Conservation (phyloP, 352 stramenopile genomes). For the Phytophthora parvispora region DNA sequence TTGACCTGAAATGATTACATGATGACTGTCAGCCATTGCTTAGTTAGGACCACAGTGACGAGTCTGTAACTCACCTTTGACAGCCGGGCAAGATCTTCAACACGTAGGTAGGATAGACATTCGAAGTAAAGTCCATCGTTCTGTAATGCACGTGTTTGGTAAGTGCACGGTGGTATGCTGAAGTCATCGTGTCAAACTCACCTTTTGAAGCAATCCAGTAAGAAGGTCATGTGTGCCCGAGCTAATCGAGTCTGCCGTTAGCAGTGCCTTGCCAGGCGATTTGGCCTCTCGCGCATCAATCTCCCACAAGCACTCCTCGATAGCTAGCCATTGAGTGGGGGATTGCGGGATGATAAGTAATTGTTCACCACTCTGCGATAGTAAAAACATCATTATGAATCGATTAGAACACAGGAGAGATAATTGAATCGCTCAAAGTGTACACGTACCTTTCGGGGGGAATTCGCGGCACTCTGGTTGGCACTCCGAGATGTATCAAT, state of each 20-base stretch:
- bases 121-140: slow-evolving; percentile 45
- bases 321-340: slow-evolving; percentile 53
- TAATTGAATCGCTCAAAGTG: not conserved
- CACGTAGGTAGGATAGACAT: slow-evolving; percentile 50
- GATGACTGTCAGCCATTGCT: slow-evolving; percentile 1
- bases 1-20: slow-evolving; percentile 34
- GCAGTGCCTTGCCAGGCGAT: slow-evolving; percentile 26
- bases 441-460: slow-evolving; percentile 20
- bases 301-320: slow-evolving; percentile 72
- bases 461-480: slow-evolving; percentile 1
- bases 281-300: slow-evolving; percentile 49
- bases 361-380: slow-evolving; percentile 18
- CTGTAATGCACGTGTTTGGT: slow-evolving; percentile 20
- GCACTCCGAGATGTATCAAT: slow-evolving; percentile 13
- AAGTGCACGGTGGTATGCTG: not conserved
- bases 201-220: slow-evolving; percentile 38
- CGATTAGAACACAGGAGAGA: not conserved
- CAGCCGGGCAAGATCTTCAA: slow-evolving; percentile 58
- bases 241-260: slow-evolving; percentile 22
- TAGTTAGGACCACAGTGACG: not conserved
- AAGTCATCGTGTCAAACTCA: slow-evolving; percentile 18
- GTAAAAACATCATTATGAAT: not conserved
- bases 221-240: slow-evolving; percentile 28
- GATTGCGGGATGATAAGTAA: slow-evolving; percentile 23
- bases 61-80: slow-evolving; percentile 39